phyloP scores from a whole-genome alignment of 331 rosid species.

The Malus hybrid region DNA sequence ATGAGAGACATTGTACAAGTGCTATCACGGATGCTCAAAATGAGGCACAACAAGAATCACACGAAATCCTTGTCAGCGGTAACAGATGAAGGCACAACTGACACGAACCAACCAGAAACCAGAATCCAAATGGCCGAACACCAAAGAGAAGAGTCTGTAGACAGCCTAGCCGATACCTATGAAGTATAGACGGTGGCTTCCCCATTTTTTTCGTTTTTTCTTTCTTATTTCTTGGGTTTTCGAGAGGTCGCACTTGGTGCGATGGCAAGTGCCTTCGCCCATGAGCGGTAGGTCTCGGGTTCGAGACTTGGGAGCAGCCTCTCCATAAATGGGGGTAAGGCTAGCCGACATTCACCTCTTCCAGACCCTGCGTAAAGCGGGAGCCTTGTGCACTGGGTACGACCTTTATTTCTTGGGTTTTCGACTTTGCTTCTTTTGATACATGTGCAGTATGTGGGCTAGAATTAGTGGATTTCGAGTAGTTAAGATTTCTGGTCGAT shows the following conservation, averaged over 20 bases:
- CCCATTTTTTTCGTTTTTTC: slow-evolving; percentile 18
- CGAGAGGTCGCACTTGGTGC: too few relatives aligned
- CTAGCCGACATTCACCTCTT: too few relatives aligned
- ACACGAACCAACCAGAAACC: slow-evolving; percentile 45
- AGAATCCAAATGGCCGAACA: slow-evolving; percentile 36
- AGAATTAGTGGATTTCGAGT: not conserved
- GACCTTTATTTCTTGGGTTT: slow-evolving; percentile 16
- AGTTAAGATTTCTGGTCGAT: slow-evolving; percentile 15
- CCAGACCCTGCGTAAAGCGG: too few relatives aligned
- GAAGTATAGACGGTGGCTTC: slow-evolving; percentile 42
- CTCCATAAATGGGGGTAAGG: too few relatives aligned
- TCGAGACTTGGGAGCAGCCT: too few relatives aligned
- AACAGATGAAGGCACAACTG: slow-evolving; percentile 57
- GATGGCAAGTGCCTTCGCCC: too few relatives aligned
- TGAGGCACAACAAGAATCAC: slow-evolving; percentile 44
- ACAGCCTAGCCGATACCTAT: slow-evolving; percentile 57
- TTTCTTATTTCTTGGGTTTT: slow-evolving; percentile 14
- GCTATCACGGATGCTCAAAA: slow-evolving; percentile 48
- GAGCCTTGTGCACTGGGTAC: too few relatives aligned
- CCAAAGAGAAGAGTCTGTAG: slow-evolving; percentile 72
- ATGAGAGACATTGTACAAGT: slow-evolving; percentile 96
- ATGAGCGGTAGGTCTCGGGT: too few relatives aligned
- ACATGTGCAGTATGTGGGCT: slow-evolving; percentile 12
- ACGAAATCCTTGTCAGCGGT: slow-evolving; percentile 47
- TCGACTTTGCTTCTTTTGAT: slow-evolving; percentile 10